Evolutionary conservation across 192 early-diverging fungal genomes (phyloP).

Genomic region (Dispira simplex): DNA sequence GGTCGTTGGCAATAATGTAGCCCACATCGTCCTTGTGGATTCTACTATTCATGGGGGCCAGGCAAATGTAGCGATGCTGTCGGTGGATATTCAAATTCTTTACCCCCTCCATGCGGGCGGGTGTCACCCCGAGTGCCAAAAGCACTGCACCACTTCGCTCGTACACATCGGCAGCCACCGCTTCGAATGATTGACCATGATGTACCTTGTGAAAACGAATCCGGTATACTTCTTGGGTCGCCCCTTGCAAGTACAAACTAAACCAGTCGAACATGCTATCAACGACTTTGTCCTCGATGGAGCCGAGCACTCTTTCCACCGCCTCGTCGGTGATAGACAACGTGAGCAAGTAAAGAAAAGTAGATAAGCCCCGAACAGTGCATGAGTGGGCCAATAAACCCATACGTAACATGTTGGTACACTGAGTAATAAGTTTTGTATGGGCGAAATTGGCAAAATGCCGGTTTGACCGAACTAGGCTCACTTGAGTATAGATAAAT

Average conservation of each 20-base stretch:
- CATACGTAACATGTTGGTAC: conserved; percentile 23
- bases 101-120: conserved; percentile 12
- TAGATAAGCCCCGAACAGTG: conserved; percentile 24
- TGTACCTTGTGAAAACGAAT: conserved; percentile 19
- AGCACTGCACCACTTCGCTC: conserved; percentile 22
- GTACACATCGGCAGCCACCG: conserved; percentile 24
- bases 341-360: conserved; percentile 24
- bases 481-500: conserved; percentile 24
- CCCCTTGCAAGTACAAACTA: conserved; percentile 25
- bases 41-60: no score
- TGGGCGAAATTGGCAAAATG: conserved; percentile 18
- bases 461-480: conserved; percentile 20
- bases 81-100: no score
- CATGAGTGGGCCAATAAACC: conserved; percentile 32
- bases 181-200: conserved; percentile 22
- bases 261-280: conserved; percentile 14
- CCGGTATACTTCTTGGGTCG: conserved; percentile 31
- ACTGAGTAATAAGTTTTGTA: no score
- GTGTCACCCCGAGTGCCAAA: conserved; percentile 21
- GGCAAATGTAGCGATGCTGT: no score
- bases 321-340: conserved; percentile 18
- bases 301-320: conserved; percentile 18
- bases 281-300: conserved; percentile 16
- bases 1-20: no score
- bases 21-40: no score